A percentile compares a stretch with the other conserved stretches of the same genome.
These are phyloP conservation scores for Coprinopsis sp. DNA, from an alignment of 768 basidiomycete genomes.

Conservation along the genomic window DNA sequence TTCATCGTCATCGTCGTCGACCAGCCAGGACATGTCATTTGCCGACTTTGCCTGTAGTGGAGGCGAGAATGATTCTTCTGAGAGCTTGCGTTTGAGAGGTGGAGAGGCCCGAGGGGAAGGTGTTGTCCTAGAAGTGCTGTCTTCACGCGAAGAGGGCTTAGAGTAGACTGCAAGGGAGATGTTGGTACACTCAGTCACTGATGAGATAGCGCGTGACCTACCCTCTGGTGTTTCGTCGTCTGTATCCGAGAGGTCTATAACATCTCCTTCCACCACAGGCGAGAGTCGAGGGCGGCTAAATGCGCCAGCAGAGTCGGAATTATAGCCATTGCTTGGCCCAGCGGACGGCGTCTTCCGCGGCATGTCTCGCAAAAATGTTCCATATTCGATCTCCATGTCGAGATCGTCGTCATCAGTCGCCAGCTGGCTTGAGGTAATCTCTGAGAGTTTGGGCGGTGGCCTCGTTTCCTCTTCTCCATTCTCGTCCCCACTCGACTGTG, in stretches of 20 bases:
- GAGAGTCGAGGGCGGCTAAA: neutral
- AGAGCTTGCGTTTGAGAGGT: no score
- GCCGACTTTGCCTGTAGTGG: no score
- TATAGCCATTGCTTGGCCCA: neutral
- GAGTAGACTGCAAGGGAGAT: no score
- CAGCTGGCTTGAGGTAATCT: conserved; percentile 36
- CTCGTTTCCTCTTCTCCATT: conserved; percentile 11
- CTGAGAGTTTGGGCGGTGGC: conserved; percentile 4
- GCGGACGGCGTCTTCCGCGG: neutral
- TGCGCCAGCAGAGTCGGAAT: neutral
- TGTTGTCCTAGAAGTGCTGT: no score
- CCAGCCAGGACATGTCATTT: conserved; percentile 60
- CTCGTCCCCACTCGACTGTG: no score
- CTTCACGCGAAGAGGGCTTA: no score
- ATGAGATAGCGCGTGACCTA: neutral
- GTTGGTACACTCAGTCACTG: neutral
- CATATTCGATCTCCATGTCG: conserved; percentile 51
- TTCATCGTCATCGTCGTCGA: conserved; percentile 65
- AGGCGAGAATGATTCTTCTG: no score
- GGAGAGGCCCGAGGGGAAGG: no score
- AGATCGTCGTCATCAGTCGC: conserved; percentile 48
- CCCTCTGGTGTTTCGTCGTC: conserved; percentile 1
- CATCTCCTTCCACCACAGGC: neutral
- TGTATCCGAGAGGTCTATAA: conserved; percentile 4
- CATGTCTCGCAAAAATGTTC: conserved; percentile 21